Base-by-base conservation (phyloP, 176 grass and related monocot species). In the Elaeis guineensis region DNA sequence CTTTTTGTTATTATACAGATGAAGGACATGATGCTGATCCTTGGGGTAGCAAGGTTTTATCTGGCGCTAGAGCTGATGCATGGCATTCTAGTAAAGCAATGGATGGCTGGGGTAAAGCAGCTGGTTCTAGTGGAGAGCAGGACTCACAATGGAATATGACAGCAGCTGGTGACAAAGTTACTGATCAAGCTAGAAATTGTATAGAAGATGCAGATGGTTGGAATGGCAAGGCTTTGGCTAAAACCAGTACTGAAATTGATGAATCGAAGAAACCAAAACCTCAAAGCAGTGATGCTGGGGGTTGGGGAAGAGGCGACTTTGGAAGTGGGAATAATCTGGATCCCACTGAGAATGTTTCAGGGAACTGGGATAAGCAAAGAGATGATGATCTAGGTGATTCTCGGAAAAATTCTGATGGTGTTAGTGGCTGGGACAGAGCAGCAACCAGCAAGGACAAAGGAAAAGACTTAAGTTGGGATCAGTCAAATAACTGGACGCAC, bases 61-160 rank as follows among this genome's bases (percentile, higher is more conserved):
- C 66, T 63, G 59, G 51, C 58, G 56, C 66, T 54, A 62, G 79
- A 25, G 54, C 19, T 58, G 35, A 44, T 44, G 35, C 35, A 44
- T 44, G 35, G 35, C 35, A 44, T 44, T 17, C 54, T 49, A 19
- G 20, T 69, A 28, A 69, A 44, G 4, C 9, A 17, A 16, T 30
- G 54, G 77, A 89, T 60, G 62, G 55, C 25, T 89, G 85, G 85
- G 62, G 53, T 72, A 72, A 64, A 56, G 19, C 30, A 64, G 54
- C 20, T 55, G 29, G 8, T 49, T 18, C 61, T 7, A 65, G 49
- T 17, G 20, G 49, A 25, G 63, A 51, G 51, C 63, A 65, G 49
- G 21, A 20, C 52, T 65, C 63, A 8, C 16, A 48, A 65, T 65
- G 63, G 63, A 17, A 53, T 64, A 64, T 49, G 6, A 26, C 22